Evolutionary conservation across 2,329 filamentous ascomycete genomes (phyloP).

Genomic region (Dothidotthia symphoricarpi): DNA sequence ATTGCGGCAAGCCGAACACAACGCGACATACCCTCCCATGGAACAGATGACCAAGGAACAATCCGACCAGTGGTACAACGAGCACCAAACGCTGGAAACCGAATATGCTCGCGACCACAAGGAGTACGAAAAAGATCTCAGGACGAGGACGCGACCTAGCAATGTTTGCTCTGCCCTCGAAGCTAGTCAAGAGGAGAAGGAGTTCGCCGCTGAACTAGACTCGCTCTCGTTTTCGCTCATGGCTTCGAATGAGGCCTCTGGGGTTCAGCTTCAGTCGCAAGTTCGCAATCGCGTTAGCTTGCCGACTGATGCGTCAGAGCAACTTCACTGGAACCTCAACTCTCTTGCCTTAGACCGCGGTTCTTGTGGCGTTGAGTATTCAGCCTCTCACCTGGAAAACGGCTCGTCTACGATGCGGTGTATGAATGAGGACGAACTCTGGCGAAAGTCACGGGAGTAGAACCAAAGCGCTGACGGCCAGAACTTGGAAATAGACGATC

Average conservation of each 20-base stretch:
- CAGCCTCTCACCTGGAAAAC: slow-evolving; percentile 14
- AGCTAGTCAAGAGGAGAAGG: slow-evolving; percentile 31
- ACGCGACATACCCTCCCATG: slow-evolving; percentile 27
- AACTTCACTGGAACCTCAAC: slow-evolving; percentile 38
- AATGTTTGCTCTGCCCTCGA: slow-evolving; percentile 33
- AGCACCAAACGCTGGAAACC: slow-evolving; percentile 29
- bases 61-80: slow-evolving; percentile 34
- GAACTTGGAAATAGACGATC: neutral
- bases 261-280: slow-evolving; percentile 7
- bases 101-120: slow-evolving; percentile 27
- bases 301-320: slow-evolving; percentile 35
- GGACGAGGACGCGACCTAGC: slow-evolving; percentile 24
- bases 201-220: slow-evolving; percentile 33
- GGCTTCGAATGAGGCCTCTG: slow-evolving; percentile 19
- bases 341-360: slow-evolving; percentile 33
- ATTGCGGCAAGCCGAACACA: slow-evolving; percentile 27
- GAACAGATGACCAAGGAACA: slow-evolving; percentile 33
- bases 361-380: slow-evolving; percentile 35
- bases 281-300: slow-evolving; percentile 24
- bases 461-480: neutral
- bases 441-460: slow-evolving; percentile 23
- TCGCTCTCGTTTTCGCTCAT: slow-evolving; percentile 32
- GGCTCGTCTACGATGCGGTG: slow-evolving; percentile 8
- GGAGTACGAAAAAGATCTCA: slow-evolving; percentile 28
- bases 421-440: slow-evolving; percentile 25